Percentiles rank a stretch among this genome's conserved stretches.
Conservation (phyloP, 495 filamentous ascomycete genomes). For the Aspergillus sparsus region DNA sequence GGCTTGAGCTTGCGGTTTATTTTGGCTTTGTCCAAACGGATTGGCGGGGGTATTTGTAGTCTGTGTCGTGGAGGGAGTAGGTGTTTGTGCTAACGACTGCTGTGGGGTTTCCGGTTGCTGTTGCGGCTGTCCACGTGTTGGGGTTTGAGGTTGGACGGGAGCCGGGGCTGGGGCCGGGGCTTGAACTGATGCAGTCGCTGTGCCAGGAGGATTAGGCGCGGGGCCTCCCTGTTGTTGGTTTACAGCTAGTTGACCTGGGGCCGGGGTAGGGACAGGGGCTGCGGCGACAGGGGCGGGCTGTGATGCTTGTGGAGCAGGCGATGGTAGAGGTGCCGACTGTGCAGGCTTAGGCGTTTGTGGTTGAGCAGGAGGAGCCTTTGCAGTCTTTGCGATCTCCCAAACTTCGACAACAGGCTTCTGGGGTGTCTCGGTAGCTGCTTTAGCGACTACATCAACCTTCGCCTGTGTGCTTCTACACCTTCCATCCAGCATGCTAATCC, state of each 20-base stretch:
- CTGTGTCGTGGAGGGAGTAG: slow-evolving; percentile 8
- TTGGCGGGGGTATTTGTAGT: slow-evolving; percentile 22
- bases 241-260: slow-evolving; percentile 17
- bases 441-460: slow-evolving; percentile 76
- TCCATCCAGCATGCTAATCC: slow-evolving; percentile 79
- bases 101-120: slow-evolving; percentile 16
- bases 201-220: slow-evolving; percentile 24
- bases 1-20: slow-evolving; percentile 11
- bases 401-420: slow-evolving; percentile 78
- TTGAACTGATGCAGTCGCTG: slow-evolving; percentile 24
- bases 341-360: slow-evolving; percentile 37
- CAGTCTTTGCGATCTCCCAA: slow-evolving; percentile 74
- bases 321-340: slow-evolving; percentile 32
- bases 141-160: slow-evolving; percentile 11
- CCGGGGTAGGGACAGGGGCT: slow-evolving; percentile 17
- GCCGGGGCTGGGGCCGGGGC: slow-evolving; percentile 22
- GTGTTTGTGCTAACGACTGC: slow-evolving; percentile 21
- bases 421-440: slow-evolving; percentile 80
- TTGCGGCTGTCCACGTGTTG: slow-evolving; percentile 18
- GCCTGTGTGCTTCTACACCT: slow-evolving; percentile 61
- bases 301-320: slow-evolving; percentile 31
- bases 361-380: slow-evolving; percentile 57
- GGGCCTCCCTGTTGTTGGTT: slow-evolving; percentile 19
- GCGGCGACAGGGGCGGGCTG: slow-evolving; percentile 29
- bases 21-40: slow-evolving; percentile 37